Percentiles rank a stretch among this genome's conserved stretches.
Conservation (phyloP, 2,329 filamentous ascomycete species). For the Scorias spongiosa region DNA sequence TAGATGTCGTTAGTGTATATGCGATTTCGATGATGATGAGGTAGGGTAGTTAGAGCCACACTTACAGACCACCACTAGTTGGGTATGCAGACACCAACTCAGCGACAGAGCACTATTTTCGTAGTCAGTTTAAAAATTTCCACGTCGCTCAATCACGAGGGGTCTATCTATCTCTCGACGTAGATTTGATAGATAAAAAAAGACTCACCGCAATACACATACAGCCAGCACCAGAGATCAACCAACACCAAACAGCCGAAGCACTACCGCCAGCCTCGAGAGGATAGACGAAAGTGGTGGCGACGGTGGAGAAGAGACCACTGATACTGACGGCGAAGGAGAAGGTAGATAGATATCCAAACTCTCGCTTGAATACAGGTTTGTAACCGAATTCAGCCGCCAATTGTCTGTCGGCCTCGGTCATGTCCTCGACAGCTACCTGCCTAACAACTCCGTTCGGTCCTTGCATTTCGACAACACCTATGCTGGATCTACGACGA, state of each 20-base stretch:
- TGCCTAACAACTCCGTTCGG: not conserved
- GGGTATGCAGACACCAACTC: constrained; percentile 44
- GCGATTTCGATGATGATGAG: too few species aligned
- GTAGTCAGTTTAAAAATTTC: not conserved
- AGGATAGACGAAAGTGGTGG: constrained; percentile 41
- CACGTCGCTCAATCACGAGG: not conserved
- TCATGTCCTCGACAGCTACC: not conserved
- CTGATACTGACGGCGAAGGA: constrained; percentile 45
- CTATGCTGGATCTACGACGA: not conserved
- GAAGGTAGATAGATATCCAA: constrained; percentile 43
- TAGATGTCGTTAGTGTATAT: not conserved
- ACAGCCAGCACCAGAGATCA: constrained; percentile 40
- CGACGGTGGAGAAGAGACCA: constrained; percentile 40
- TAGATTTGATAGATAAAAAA: not conserved
- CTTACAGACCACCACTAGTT: constrained; percentile 35
- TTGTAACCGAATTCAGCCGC: constrained; percentile 18
- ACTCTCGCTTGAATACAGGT: constrained; percentile 43
- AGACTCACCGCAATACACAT: constrained; percentile 34
- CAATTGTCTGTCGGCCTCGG: constrained; percentile 3
- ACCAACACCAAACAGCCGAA: constrained; percentile 43
- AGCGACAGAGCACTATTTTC: constrained; percentile 30
- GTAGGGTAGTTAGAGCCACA: not conserved
- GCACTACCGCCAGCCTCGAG: constrained; percentile 38
- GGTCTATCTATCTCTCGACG: not conserved
- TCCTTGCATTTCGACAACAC: not conserved